A percentile compares a stretch with the other conserved stretches of the same genome.
These are phyloP conservation scores for Eucalyptus guilfoylei DNA, from an alignment of 345 rosid species.

Conservation along the genomic window DNA sequence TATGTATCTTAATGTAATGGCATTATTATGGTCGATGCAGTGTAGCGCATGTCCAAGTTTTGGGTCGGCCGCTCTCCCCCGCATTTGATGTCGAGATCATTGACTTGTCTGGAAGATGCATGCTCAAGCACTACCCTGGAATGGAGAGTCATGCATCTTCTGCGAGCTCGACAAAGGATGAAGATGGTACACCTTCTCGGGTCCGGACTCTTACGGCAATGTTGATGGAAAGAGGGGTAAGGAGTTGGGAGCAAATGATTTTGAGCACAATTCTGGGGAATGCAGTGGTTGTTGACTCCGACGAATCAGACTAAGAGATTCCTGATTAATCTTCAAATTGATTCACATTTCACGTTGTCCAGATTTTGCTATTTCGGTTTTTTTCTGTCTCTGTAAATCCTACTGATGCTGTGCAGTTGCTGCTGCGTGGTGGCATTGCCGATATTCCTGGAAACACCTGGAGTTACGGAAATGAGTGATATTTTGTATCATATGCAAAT, in stretches of 20 bases:
- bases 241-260: conserved; percentile 24
- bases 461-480: not conserved
- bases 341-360: not conserved
- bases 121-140: conserved; percentile 5
- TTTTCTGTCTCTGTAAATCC: not conserved
- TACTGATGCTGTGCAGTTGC: not conserved
- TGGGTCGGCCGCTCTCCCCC: conserved; percentile 1
- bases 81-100: conserved; percentile 1
- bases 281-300: not conserved
- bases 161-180: not conserved
- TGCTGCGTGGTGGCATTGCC: not conserved
- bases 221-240: conserved; percentile 11
- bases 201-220: not conserved
- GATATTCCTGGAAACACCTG: not conserved
- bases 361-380: not conserved
- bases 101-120: conserved; percentile 6
- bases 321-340: not conserved
- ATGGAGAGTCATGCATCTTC: not conserved
- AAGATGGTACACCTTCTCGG: not conserved
- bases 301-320: conserved; percentile 7
- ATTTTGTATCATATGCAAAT: not conserved
- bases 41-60: conserved; percentile 9
- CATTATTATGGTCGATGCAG: not conserved
- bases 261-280: not conserved
- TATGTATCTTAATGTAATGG: not conserved